These are phyloP conservation scores for Protomyces arabidopsidicola DNA, from an alignment of 1,139 yeast species.

Conservation along the genomic window DNA sequence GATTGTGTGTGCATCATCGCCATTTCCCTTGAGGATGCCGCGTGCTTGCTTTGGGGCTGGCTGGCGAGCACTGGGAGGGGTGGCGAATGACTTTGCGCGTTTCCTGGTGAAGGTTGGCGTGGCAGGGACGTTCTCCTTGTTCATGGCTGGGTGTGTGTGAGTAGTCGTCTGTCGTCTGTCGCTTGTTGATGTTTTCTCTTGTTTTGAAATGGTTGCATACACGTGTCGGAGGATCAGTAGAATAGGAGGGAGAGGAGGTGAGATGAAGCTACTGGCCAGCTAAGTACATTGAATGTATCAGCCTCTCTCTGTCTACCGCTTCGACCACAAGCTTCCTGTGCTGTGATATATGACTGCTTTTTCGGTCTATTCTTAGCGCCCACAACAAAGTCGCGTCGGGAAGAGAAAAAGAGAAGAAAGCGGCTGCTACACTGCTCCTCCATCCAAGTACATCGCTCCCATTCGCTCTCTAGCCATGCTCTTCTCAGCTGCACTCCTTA, in stretches of 20 bases:
- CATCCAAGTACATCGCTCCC: not conserved
- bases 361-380: too few relatives aligned
- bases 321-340: too few relatives aligned
- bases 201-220: not conserved
- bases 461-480: constrained; percentile 8
- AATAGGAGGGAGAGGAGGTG: not conserved
- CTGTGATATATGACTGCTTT: not conserved
- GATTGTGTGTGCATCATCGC: constrained; percentile 25
- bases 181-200: not conserved
- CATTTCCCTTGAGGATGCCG: constrained; percentile 21
- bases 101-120: constrained; percentile 18
- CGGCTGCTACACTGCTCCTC: not conserved
- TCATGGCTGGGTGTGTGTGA: not conserved
- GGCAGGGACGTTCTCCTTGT: constrained; percentile 18
- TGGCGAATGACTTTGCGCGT: constrained; percentile 25
- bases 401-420: too few relatives aligned
- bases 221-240: not conserved
- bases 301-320: too few relatives aligned
- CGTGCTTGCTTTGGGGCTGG: not conserved
- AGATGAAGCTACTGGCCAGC: too few relatives aligned
- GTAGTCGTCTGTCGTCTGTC: not conserved
- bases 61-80: constrained; percentile 5
- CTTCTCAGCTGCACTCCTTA: not conserved
- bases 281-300: too few relatives aligned
- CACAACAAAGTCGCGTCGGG: too few relatives aligned